Base-by-base conservation (phyloP, 805 yeast genomes). In the Ogataea chonburiensis region DNA sequence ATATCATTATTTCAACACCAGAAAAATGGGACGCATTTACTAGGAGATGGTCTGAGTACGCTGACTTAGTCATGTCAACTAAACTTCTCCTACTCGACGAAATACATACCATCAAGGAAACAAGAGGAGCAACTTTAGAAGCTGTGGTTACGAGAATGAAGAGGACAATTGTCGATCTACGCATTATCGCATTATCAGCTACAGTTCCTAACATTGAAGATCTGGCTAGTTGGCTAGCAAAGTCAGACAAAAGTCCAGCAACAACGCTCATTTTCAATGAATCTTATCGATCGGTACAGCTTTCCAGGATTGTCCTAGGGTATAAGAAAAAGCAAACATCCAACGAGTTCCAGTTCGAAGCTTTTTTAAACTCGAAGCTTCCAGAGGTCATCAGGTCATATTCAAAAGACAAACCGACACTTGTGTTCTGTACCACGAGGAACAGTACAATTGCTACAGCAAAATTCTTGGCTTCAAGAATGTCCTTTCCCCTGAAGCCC, bases 1-100 rank as follows among this genome's bases (percentile, higher is more conserved):
- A 72, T 38, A 63, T 77, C 4, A 73, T 77, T 7, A 68, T 77
- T 7, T 69, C 79, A 2, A 77, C 82, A 1, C 81, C 82, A 4
- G 82, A 77, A 50, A 77, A 77, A 50, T 75, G 80, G 79, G 81
- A 77, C 47, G 58, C 71, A 28, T 56, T 75, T 38, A 73, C 81
- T 0, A 59, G 81, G 44, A 69, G 66, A 45, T 68, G 77, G 75
- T 47, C 56, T 3, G 76, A 73, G 44, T 66, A 59, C 43, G 47
- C 48, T 17, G 61, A 54, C 20, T 39, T 68, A 12, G 64, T 71
- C 47, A 56, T 64, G 52, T 49, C 69, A 47, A 49, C 72, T 35
- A 64, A 67, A 52, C 64, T 79, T 42, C 52, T 79, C 27, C 44
- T 70, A 24, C 46, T 63, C 16, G 78, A 73, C 56, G 79, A 73